phyloP scores from a whole-genome alignment of 202 grass and related monocot genomes.

The Miscanthus sacchariflorus region DNA sequence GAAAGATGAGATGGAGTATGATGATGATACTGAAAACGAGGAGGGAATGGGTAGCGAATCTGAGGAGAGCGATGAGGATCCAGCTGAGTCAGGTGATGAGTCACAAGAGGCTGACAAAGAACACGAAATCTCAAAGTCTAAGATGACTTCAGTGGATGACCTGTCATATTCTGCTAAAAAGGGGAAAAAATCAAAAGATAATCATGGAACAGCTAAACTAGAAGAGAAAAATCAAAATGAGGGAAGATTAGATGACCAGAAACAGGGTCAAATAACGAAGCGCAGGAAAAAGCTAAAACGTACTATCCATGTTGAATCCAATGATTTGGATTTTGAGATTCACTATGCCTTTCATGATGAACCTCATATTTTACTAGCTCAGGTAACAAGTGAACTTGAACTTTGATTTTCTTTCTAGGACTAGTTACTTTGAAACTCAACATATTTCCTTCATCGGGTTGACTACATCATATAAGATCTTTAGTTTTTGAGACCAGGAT shows the following conservation, averaged over 20 bases:
- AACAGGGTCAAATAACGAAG: slow-evolving; percentile 33
- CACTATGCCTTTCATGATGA: slow-evolving; percentile 65
- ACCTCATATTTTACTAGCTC: slow-evolving; percentile 84
- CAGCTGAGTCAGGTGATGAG: slow-evolving; percentile 48
- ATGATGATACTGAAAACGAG: slow-evolving; percentile 56
- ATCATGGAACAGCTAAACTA: slow-evolving; percentile 4
- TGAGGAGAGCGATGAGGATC: slow-evolving; percentile 59
- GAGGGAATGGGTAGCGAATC: slow-evolving; percentile 50
- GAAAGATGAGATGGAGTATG: slow-evolving; percentile 93
- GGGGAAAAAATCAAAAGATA: slow-evolving; percentile 6
- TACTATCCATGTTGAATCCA: slow-evolving; percentile 56
- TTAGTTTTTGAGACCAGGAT: too few species aligned
- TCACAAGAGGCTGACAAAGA: slow-evolving; percentile 46
- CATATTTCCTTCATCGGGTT: background rate
- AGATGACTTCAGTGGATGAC: slow-evolving; percentile 37
- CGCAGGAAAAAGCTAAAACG: slow-evolving; percentile 56
- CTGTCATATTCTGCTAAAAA: slow-evolving; percentile 41
- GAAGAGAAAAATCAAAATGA: slow-evolving; percentile 41
- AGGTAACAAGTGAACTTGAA: slow-evolving; percentile 64
- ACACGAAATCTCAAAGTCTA: slow-evolving; percentile 42
- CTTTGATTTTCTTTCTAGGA: background rate
- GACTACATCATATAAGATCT: background rate
- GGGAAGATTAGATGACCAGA: slow-evolving; percentile 31
- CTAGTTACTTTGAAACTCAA: background rate
- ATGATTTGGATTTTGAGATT: slow-evolving; percentile 73